Base-by-base conservation (phyloP, 768 basidiomycete genomes). In the Tephrocybe sp. region DNA sequence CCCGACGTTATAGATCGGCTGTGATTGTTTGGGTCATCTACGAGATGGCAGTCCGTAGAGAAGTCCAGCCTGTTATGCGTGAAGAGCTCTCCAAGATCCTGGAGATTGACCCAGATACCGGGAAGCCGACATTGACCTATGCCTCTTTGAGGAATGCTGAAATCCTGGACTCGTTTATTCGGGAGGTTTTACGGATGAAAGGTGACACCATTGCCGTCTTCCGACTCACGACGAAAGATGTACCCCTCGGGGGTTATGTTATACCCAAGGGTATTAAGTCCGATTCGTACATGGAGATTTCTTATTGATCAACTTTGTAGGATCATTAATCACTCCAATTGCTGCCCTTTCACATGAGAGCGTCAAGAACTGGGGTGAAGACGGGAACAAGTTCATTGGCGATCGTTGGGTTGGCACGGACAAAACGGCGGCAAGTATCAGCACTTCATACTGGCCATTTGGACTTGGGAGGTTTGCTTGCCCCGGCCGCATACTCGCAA, bases 1-100 rank as follows among this genome's bases (percentile, higher is more conserved):
- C 3, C 1, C 21, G 6, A 3, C 9, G 1, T 24, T 19, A 21
- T 16, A 52, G 50, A 16, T 52, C 50, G 3, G 40, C 45, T 16
- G 39, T 52, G 11, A 24, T 52, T 6, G 21, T 52, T 34, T 52
- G 50, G 50, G 50, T 52, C 9, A n/a, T 52, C 2, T 52, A 52
- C 15, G 45, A 52, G 33, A 24, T 52, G 34, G 37, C 50, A 9
- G 30, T 47, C 15, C 44, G 45, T n/a, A 42, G 33, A n/a, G 50
- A 52, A 8, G 13, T 29, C 0, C 18, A 46, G 1, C 43, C 50
- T 5, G 40, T 11, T 15, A 6, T 52, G 2, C 50, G 50, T 10
- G 18, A 52, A 30, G 50, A 52, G 23, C 31, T 52, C 1, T 31
- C 30, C 6, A 40, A 19, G 11, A 36, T 52, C 22, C 2, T 47